Conservation (phyloP, 176 grass and related monocot genomes). For the Urochloa ruziziensis region DNA sequence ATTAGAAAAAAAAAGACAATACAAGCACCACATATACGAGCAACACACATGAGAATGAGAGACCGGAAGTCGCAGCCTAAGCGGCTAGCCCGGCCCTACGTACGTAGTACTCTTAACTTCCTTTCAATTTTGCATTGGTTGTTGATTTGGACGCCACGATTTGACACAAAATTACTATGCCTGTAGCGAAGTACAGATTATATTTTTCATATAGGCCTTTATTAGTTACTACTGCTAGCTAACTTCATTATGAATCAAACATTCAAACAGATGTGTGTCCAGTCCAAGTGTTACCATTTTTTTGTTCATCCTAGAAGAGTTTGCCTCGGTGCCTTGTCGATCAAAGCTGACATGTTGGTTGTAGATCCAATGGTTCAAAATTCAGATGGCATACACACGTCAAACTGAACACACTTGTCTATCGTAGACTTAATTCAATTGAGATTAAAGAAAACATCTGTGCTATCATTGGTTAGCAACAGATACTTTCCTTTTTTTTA, state of each 20-base stretch:
- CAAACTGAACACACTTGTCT: too few relatives aligned
- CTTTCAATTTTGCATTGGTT: neutral
- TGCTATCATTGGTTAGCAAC: neutral
- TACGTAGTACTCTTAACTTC: neutral
- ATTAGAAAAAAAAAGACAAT: too few relatives aligned
- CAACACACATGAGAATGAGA: neutral
- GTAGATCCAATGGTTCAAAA: neutral
- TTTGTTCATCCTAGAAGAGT: neutral
- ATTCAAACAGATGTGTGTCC: neutral
- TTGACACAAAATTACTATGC: neutral
- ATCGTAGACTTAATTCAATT: neutral
- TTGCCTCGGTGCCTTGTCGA: neutral
- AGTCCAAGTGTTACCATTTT: too few relatives aligned
- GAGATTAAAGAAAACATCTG: neutral
- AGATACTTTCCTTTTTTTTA: neutral
- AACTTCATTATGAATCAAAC: neutral
- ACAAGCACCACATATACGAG: neutral
- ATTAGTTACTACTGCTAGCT: neutral
- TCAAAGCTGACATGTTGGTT: too few relatives aligned
- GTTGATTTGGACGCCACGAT: constrained; percentile 17
- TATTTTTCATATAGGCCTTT: too few relatives aligned
- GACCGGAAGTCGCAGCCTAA: constrained; percentile 1
- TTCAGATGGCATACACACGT: too few relatives aligned
- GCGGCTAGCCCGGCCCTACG: neutral
- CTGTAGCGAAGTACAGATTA: neutral